Conservation (phyloP, 257 asterid genomes). For the Pogostemon cablin region DNA sequence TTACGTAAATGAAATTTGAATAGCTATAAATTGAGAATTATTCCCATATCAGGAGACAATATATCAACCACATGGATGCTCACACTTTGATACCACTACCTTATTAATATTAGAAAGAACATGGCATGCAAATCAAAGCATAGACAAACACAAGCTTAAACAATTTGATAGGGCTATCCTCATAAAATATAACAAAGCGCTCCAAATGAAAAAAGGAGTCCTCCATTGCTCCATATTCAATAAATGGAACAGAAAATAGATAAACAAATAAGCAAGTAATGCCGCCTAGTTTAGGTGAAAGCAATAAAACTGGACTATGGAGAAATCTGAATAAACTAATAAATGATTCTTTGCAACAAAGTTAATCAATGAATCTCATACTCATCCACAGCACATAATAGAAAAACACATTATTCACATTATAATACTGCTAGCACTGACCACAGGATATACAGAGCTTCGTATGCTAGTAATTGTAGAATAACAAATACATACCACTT, state of each 20-base stretch:
- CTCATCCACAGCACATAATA: slow-evolving; percentile 17
- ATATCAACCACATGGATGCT: slow-evolving; percentile 15
- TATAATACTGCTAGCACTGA: not conserved
- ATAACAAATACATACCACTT: slow-evolving; percentile 65
- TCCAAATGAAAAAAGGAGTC: slow-evolving; percentile 28
- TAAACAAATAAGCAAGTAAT: not conserved
- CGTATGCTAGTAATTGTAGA: not conserved
- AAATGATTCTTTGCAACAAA: not conserved
- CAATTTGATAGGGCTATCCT: slow-evolving; percentile 20
- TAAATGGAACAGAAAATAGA: not conserved
- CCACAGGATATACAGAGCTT: not conserved
- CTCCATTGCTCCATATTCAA: not conserved
- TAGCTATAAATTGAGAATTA: not conserved
- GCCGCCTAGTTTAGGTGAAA: slow-evolving; percentile 8
- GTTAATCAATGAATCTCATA: slow-evolving; percentile 10
- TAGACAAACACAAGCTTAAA: slow-evolving; percentile 1
- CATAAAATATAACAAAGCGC: not conserved
- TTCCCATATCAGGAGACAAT: slow-evolving; percentile 18
- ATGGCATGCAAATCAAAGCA: not conserved
- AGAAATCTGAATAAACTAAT: slow-evolving; percentile 6
- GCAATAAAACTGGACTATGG: not conserved
- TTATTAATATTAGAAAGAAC: slow-evolving; percentile 10
- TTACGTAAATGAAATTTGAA: slow-evolving; percentile 17
- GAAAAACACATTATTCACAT: not conserved
- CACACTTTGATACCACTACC: slow-evolving; percentile 16